These are phyloP conservation scores for Halteria grandinella DNA, from an alignment of 73 alveolate species.

Conservation along the genomic window DNA sequence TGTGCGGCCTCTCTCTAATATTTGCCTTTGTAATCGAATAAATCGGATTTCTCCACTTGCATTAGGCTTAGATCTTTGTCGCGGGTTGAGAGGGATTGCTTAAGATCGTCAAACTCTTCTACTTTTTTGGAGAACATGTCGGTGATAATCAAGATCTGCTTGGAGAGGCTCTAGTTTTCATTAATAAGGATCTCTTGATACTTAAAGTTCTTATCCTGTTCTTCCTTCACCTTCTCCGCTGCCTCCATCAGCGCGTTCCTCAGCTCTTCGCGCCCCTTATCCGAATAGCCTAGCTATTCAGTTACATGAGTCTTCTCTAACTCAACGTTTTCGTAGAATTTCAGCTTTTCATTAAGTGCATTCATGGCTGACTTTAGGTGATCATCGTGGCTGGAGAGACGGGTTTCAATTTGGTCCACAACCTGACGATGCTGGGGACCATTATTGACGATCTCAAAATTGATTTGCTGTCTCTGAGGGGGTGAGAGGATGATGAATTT, in stretches of 20 bases:
- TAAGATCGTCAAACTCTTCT: conserved; percentile 37
- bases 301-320: background rate
- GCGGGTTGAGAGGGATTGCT: background rate
- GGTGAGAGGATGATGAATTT: background rate
- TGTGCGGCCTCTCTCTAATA: background rate
- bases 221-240: conserved; percentile 33
- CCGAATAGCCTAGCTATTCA: conserved; percentile 6
- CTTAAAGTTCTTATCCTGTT: conserved; percentile 31
- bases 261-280: conserved; percentile 38
- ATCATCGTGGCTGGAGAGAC: conserved; percentile 8
- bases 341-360: conserved; percentile 47
- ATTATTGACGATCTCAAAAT: background rate
- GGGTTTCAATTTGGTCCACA: background rate
- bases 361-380: conserved; percentile 43
- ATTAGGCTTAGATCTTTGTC: conserved; percentile 4
- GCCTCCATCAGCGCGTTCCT: conserved; percentile 28
- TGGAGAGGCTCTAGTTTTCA: conserved; percentile 18
- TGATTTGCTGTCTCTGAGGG: background rate
- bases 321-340: conserved; percentile 43
- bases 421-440: background rate
- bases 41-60: background rate
- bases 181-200: conserved; percentile 32
- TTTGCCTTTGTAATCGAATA: conserved; percentile 22
- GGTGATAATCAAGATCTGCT: conserved; percentile 18
- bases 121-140: conserved; percentile 51